Percentiles rank a stretch among this genome's conserved stretches.
Conservation (phyloP, 192 early-diverging fungal genomes). For the Backusella westeae region DNA sequence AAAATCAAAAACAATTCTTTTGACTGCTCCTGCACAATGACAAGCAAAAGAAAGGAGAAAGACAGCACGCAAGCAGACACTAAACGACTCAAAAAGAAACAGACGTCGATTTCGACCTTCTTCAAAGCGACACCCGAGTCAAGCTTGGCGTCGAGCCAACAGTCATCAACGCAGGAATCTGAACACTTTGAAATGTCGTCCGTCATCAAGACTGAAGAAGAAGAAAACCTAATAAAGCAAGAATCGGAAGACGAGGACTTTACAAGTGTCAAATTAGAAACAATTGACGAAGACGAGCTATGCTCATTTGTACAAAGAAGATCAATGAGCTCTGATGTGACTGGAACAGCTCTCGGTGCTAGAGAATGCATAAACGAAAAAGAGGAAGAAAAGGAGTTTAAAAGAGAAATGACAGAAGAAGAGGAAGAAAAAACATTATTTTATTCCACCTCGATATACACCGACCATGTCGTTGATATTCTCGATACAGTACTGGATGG, state of each 20-base stretch:
- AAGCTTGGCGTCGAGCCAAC: background rate
- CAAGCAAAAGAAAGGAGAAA: background rate
- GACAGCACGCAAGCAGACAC: background rate
- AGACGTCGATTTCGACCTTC: background rate
- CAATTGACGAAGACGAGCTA: background rate
- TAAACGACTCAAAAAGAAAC: background rate
- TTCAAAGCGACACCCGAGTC: background rate
- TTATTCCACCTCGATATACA: slow-evolving; percentile 35
- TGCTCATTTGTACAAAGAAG: background rate
- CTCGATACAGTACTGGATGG: slow-evolving; percentile 42
- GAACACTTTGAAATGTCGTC: background rate
- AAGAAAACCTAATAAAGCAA: background rate
- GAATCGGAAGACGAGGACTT: background rate
- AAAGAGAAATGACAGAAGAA: background rate
- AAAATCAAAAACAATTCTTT: too few relatives aligned
- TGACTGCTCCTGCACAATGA: background rate
- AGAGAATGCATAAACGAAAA: background rate
- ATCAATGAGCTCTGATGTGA: background rate
- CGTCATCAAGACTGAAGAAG: background rate
- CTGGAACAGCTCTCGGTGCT: background rate
- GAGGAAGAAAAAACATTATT: background rate
- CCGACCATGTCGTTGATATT: slow-evolving; percentile 37
- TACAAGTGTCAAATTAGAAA: background rate
- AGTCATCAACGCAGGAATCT: background rate
- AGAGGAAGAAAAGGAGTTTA: background rate